Evolutionary conservation across 352 stramenopile species (phyloP), one percentile per base, ranked within the genome.

Genomic region (Phytophthora chlamydospora): DNA sequence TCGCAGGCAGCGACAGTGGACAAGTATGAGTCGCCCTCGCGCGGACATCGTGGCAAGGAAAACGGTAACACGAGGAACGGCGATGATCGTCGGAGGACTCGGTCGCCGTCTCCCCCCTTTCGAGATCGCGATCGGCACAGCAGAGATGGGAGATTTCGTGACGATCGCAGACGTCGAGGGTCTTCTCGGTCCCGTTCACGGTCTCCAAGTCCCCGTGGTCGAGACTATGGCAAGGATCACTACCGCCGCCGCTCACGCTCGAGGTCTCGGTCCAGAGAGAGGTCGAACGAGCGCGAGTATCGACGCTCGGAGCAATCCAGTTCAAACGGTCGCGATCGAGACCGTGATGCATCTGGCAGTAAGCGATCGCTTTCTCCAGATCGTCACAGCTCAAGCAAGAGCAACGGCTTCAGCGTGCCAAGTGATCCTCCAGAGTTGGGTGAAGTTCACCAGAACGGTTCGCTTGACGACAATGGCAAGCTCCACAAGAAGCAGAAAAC

Each of bases 401-500:
- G 52, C 19, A 49, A 64, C 29, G 29, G 31, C 14, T 12, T 19
- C 14, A 41, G 17, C 29, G 24, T 7, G 16, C 38, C 33, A 29
- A 57, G 11, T 56, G 31, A 66, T 10, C 12, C 7, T 36, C 34
- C 44, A 24, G 46, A 66, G 24, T 11, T 65, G 42, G 50, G 35
- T 58, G 54, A 63, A 60, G 44, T 60, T 52, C 38, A 19, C 42
- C 49, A 62, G 41, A 66, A 72, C 31, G 38, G 45, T 54, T 53
- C 58, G 42, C 16, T 54, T 58, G 43, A 3, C 47, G 31, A 42
- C 16, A 34, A n/a, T 40, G 53, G 62, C 52, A 46, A 34, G 17
- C 43, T 43, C 16, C 13, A 35, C 14, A 78, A 78, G 43, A 74
- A 73, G 21, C 58, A 71, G 27, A 73, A 75, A 24, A 51, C n/a